Evolutionary conservation across 2,329 filamentous ascomycete species (phyloP).

Genomic region (Drechslera avenae): DNA sequence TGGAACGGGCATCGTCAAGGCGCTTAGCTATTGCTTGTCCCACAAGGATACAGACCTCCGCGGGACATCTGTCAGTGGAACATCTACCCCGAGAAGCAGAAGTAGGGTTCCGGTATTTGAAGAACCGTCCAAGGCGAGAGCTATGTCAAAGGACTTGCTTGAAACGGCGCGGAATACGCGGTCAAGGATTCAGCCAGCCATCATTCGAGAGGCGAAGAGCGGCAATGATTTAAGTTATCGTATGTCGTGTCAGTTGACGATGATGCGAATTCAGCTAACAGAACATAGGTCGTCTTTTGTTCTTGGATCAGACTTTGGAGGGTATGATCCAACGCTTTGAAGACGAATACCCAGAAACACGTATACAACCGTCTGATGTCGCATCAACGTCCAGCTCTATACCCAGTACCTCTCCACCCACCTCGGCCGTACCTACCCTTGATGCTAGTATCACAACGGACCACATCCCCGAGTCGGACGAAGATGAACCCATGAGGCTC

Average conservation of each 20-base stretch:
- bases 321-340: constrained; percentile 96
- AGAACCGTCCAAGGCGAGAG: constrained; percentile 55
- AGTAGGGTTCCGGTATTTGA: constrained; percentile 11
- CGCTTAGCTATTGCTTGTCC: constrained; percentile 85
- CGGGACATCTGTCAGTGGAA: constrained; percentile 55
- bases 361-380: constrained; percentile 52
- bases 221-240: constrained; percentile 78
- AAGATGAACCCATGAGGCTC: constrained; percentile 51
- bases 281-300: constrained; percentile 70
- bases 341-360: constrained; percentile 91
- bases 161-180: constrained; percentile 88
- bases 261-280: constrained; percentile 22
- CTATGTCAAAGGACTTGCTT: constrained; percentile 91
- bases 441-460: constrained; percentile 35
- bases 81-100: constrained; percentile 57
- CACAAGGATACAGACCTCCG: constrained; percentile 70
- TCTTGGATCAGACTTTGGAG: constrained; percentile 85
- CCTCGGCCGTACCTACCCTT: constrained; percentile 37
- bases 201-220: constrained; percentile 73
- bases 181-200: constrained; percentile 77
- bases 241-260: constrained; percentile 53
- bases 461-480: constrained; percentile 45
- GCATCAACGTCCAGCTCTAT: constrained; percentile 40
- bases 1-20: constrained; percentile 93
- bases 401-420: constrained; percentile 38